These are phyloP conservation scores for Euphorbia peplus DNA, from an alignment of 345 rosid genomes.

Conservation along the genomic window DNA sequence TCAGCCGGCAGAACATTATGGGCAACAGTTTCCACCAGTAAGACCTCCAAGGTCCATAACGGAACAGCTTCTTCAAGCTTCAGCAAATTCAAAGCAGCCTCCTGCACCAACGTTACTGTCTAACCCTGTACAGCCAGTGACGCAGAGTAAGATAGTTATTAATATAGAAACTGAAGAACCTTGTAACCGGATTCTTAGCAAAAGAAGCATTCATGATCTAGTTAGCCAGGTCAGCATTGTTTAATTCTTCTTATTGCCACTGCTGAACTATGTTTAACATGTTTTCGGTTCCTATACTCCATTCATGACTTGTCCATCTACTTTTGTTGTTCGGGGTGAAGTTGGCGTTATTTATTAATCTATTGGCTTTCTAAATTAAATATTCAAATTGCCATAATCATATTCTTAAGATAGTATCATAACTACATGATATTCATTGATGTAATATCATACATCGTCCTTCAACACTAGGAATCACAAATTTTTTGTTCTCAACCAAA, in stretches of 20 bases:
- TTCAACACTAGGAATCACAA: background rate
- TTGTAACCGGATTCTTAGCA: slow-evolving; percentile 63
- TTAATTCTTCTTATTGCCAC: background rate
- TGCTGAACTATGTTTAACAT: background rate
- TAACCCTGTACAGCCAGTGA: slow-evolving; percentile 39
- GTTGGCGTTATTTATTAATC: background rate
- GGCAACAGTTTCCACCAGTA: slow-evolving; percentile 52
- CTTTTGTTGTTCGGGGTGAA: background rate
- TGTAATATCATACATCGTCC: background rate
- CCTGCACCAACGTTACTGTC: slow-evolving; percentile 45
- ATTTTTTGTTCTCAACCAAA: background rate
- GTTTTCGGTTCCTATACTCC: background rate
- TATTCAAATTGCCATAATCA: background rate
- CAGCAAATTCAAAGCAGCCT: slow-evolving; percentile 51
- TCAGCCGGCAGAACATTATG: slow-evolving; percentile 53
- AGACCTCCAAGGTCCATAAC: slow-evolving; percentile 53
- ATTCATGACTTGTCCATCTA: background rate
- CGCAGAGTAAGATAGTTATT: slow-evolving; percentile 43
- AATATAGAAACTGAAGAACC: slow-evolving; percentile 51
- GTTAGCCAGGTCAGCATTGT: slow-evolving; percentile 64
- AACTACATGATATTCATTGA: background rate
- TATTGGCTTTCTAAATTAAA: background rate
- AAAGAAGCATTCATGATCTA: slow-evolving; percentile 85
- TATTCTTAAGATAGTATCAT: background rate
- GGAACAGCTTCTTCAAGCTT: slow-evolving; percentile 49